Evolutionary conservation across 164 flowering plant genomes (phyloP).

Genomic region (Kalanchoe fedtschenkoi): DNA sequence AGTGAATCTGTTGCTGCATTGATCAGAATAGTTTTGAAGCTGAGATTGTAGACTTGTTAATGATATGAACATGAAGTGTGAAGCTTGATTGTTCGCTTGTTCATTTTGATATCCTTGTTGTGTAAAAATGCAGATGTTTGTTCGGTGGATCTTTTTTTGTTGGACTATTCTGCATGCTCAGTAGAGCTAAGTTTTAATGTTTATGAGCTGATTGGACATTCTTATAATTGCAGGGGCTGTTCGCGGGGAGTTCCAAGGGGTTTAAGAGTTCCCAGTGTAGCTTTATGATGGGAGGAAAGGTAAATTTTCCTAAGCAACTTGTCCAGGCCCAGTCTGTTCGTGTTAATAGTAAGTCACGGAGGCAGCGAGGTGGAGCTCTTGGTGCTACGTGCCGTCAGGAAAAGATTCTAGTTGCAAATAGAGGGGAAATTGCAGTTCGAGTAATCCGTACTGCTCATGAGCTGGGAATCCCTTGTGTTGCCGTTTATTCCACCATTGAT

Average conservation of each 20-base stretch:
- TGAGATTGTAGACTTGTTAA: no score
- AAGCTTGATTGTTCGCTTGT: no score
- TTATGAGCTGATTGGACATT: background rate
- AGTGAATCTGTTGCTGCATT: no score
- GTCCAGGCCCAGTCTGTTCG: constrained; percentile 23
- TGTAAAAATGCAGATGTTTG: no score
- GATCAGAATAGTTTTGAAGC: no score
- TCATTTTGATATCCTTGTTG: no score
- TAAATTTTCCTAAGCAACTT: constrained; percentile 44
- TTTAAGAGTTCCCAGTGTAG: constrained; percentile 61
- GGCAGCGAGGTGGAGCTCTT: constrained; percentile 52
- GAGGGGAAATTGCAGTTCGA: constrained; percentile 99
- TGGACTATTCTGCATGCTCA: background rate
- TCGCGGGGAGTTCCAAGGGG: constrained; percentile 27
- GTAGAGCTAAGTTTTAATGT: background rate
- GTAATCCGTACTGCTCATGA: constrained; percentile 94
- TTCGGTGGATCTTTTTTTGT: background rate
- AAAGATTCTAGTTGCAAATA: constrained; percentile 87
- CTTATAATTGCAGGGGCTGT: constrained; percentile 27
- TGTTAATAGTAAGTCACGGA: constrained; percentile 27
- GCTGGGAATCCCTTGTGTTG: constrained; percentile 96
- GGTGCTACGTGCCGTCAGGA: constrained; percentile 49
- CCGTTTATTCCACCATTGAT: constrained; percentile 94
- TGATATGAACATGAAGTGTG: no score
- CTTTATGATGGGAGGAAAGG: constrained; percentile 44